These are phyloP conservation scores for Ceratobasidium sp. DNA, from an alignment of 1,284 basidiomycete species.

Conservation along the genomic window DNA sequence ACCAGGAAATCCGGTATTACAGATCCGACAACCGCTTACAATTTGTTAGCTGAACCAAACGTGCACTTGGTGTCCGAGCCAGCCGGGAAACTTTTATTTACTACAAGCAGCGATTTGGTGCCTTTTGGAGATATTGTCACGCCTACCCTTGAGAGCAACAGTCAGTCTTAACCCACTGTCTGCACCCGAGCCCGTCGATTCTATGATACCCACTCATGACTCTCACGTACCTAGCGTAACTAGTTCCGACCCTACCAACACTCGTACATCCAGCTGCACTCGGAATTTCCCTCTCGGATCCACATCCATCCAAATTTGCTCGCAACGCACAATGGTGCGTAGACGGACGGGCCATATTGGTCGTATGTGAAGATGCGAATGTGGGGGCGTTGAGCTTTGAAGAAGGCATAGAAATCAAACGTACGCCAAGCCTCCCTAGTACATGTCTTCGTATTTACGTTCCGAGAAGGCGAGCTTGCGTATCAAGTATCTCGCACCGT, in stretches of 20 bases:
- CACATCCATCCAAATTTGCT: slow-evolving; percentile 5
- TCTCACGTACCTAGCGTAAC: too few relatives aligned
- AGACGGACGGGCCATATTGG: slow-evolving; percentile 70
- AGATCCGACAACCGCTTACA: neutral
- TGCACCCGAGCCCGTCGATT: neutral
- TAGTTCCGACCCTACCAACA: neutral
- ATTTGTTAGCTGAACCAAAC: too few relatives aligned
- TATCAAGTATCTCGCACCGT: slow-evolving; percentile 73
- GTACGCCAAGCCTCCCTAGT: neutral
- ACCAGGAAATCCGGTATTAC: neutral
- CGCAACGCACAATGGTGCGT: slow-evolving; percentile 62
- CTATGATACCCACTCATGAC: neutral
- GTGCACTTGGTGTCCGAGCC: too few relatives aligned
- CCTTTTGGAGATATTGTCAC: too few relatives aligned
- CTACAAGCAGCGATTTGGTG: too few relatives aligned
- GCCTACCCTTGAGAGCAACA: too few relatives aligned
- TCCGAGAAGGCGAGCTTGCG: slow-evolving; percentile 53
- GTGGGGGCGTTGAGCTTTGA: slow-evolving; percentile 64
- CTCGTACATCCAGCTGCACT: neutral
- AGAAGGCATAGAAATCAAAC: slow-evolving; percentile 40
- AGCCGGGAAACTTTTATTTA: too few relatives aligned
- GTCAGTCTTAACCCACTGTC: too few relatives aligned
- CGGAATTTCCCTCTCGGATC: neutral
- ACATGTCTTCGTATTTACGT: neutral
- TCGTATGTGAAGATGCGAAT: slow-evolving; percentile 72